These are phyloP conservation scores for Candida ovalis DNA, from an alignment of 805 yeast genomes.

Conservation along the genomic window DNA sequence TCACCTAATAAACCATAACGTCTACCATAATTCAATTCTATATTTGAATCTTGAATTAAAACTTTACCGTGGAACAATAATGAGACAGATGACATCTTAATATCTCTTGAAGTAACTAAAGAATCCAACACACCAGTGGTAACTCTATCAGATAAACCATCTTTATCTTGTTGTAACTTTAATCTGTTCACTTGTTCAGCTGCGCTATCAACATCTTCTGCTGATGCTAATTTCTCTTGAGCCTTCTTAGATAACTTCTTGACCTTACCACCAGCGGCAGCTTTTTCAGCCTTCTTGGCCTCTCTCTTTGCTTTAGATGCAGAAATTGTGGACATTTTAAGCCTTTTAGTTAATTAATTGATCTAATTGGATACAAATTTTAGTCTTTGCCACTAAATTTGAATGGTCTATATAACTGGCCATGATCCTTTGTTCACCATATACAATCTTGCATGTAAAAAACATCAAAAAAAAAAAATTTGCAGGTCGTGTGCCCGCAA, in stretches of 20 bases:
- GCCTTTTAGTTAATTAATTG: background rate
- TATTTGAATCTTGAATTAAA: constrained; percentile 81
- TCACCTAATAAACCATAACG: constrained; percentile 97
- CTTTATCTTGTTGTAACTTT: constrained; percentile 89
- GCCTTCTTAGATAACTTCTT: constrained; percentile 64
- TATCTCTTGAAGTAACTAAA: constrained; percentile 85
- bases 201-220: constrained; percentile 56
- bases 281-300: constrained; percentile 91
- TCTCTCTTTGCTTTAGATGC: constrained; percentile 98
- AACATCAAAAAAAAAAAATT: constrained; percentile 9
- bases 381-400: background rate
- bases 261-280: constrained; percentile 70
- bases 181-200: constrained; percentile 78
- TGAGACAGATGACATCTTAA: constrained; percentile 86
- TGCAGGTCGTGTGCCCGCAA: constrained; percentile 14
- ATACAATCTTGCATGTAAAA: too few species aligned
- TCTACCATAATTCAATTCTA: constrained; percentile 96
- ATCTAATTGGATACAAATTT: background rate
- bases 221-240: constrained; percentile 34
- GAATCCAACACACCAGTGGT: constrained; percentile 96
- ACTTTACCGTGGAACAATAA: constrained; percentile 97
- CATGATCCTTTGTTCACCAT: too few species aligned
- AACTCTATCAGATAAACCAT: constrained; percentile 95
- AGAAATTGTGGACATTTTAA: constrained; percentile 51
- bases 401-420: too few species aligned